Evolutionary conservation across 768 basidiomycete species (phyloP), one percentile per base, ranked within the genome.

Genomic region (Amanita molliuscula): DNA sequence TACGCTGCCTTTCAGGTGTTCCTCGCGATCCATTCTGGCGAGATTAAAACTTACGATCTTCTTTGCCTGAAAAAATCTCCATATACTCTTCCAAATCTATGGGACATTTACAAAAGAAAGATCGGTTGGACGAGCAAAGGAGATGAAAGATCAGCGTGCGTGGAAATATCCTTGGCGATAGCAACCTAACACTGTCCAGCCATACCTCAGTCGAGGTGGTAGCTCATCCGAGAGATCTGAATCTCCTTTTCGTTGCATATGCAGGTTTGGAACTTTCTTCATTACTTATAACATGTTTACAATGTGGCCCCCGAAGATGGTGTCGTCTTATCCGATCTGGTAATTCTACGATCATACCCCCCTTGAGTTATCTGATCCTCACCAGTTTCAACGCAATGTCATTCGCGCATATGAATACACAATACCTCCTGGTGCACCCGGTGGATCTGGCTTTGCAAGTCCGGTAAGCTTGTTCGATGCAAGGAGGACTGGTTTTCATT

Each of bases 371-470:
- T 18, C 23, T 37, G 31, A 44, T 40, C 18, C 53, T 29, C 48
- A 21, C 13, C 29, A 77, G 72, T 65, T 69, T 54, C 72, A 78
- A 65, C 73, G 70, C 21, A 72, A 67, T 42, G 75, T 74, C 2
- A 54, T 79, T 10, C 74, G 79, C 36, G 77, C 73, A 8, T 93
- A 82, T 59, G 86, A 88, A 61, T 68, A 86, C 43, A 65, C 78
- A 4, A 59, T 91, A 4, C 78, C 83, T 18, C 86, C 90, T 4
- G 90, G 91, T 31, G 87, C 90, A 6, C 85, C 87, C 3, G 90
- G 89, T 47, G 88, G 88, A 3, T 66, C 69, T 20, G 81, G 81
- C 9, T 86, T 84, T 62, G 63, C 68, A 11, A 66, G 71, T 49
- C 66, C 68, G 23, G 85, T 85, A 55, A 62, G 74, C 46, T 8